Conservation (phyloP, 768 basidiomycete species). For the Mycena filopes region DNA sequence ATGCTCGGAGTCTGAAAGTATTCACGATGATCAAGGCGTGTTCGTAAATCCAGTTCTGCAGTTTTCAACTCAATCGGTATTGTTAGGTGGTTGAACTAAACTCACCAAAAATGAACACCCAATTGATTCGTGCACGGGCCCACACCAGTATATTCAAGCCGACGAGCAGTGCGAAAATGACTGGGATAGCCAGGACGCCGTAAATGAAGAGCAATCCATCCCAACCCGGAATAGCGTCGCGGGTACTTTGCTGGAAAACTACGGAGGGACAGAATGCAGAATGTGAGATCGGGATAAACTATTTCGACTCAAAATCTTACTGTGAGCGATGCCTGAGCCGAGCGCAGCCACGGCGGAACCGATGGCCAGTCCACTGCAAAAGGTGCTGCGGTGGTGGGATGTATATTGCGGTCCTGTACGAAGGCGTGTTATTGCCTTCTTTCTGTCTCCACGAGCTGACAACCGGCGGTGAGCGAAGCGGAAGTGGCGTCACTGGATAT, state of each 20-base stretch:
- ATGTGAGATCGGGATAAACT: not conserved
- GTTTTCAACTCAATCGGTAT: not conserved
- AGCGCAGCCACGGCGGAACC: conserved; percentile 80
- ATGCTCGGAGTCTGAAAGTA: conserved; percentile 85
- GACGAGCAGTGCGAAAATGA: conserved; percentile 79
- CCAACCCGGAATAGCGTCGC: conserved; percentile 73
- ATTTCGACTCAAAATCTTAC: conserved; percentile 47
- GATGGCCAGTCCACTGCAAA: conserved; percentile 77
- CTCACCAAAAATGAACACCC: conserved; percentile 88
- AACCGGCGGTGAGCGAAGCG: not conserved
- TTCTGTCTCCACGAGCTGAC: conserved; percentile 73
- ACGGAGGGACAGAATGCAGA: no score
- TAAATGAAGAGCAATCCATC: conserved; percentile 83
- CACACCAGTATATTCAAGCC: conserved; percentile 86
- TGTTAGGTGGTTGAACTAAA: no score
- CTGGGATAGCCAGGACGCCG: conserved; percentile 76
- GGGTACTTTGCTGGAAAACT: conserved; percentile 69
- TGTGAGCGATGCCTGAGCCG: conserved; percentile 67
- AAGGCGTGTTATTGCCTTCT: conserved; percentile 76
- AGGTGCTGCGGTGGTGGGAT: conserved; percentile 77
- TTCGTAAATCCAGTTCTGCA: conserved; percentile 74
- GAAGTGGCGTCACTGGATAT: conserved; percentile 36
- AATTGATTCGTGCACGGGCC: conserved; percentile 84
- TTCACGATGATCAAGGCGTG: conserved; percentile 80
- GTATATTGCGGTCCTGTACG: conserved; percentile 61